phyloP scores from a whole-genome alignment of 2,329 filamentous ascomycete genomes.

The Bipolaris gigantea region DNA sequence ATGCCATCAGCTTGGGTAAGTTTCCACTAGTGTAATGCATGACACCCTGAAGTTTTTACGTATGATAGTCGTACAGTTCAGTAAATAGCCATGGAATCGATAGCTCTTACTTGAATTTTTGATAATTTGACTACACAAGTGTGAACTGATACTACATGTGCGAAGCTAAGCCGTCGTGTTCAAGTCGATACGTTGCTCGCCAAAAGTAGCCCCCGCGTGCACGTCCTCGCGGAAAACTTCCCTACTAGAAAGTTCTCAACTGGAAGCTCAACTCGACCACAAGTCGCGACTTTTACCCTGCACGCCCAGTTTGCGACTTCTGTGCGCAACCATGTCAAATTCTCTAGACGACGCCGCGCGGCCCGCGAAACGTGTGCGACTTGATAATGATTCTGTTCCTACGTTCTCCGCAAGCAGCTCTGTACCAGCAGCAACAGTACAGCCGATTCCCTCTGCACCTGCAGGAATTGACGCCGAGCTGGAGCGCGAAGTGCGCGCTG shows the following conservation, averaged over 20 bases:
- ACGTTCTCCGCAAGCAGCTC: slow-evolving; percentile 8
- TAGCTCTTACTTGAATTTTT: background rate
- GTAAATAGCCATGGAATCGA: background rate
- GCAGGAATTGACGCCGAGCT: slow-evolving; percentile 32
- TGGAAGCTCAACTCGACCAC: background rate
- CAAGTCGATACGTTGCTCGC: slow-evolving; percentile 3
- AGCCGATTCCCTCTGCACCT: slow-evolving; percentile 10
- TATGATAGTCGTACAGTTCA: background rate
- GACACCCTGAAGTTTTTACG: background rate
- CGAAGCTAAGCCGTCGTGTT: background rate
- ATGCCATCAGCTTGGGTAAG: background rate
- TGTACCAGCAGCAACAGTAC: slow-evolving; percentile 4
- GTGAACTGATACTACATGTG: no score
- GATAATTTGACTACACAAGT: background rate
- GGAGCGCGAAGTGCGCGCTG: slow-evolving; percentile 52
- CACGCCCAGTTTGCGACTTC: background rate
- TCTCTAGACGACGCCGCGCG: slow-evolving; percentile 21
- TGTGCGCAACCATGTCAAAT: slow-evolving; percentile 17
- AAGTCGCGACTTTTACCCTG: background rate
- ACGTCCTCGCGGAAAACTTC: slow-evolving; percentile 33
- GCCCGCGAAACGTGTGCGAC: slow-evolving; percentile 40
- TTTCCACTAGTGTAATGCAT: background rate
- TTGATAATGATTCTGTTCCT: slow-evolving; percentile 25
- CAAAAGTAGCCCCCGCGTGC: slow-evolving; percentile 17
- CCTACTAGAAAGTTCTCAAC: slow-evolving; percentile 23